phyloP scores from a whole-genome alignment of 495 filamentous ascomycete genomes.

The Evernia prunastri region DNA sequence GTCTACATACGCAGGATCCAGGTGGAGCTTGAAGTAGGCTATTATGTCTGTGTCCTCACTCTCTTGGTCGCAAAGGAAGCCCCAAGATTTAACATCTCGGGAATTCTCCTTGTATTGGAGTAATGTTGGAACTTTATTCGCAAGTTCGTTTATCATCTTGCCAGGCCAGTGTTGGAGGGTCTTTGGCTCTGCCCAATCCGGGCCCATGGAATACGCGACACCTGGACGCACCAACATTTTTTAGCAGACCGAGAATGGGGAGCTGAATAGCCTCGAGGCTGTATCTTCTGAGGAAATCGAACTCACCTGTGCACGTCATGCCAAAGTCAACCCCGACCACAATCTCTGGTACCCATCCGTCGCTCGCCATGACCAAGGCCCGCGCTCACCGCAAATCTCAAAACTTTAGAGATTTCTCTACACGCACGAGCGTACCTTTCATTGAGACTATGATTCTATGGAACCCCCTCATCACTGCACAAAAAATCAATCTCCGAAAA shows the following conservation, averaged over 20 bases:
- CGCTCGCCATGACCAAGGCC: slow-evolving; percentile 5
- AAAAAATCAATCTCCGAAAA: neutral
- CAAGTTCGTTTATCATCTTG: slow-evolving; percentile 43
- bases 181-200: slow-evolving; percentile 43
- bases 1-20: slow-evolving; percentile 41
- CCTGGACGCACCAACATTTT: slow-evolving; percentile 29
- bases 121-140: slow-evolving; percentile 55
- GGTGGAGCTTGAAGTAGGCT: slow-evolving; percentile 58
- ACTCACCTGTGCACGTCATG: slow-evolving; percentile 55
- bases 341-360: slow-evolving; percentile 41
- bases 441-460: neutral
- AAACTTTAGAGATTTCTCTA: neutral
- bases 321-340: slow-evolving; percentile 56
- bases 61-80: slow-evolving; percentile 49
- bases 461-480: neutral
- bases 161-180: slow-evolving; percentile 58
- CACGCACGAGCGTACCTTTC: too few relatives aligned
- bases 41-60: slow-evolving; percentile 34
- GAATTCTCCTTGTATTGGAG: slow-evolving; percentile 45
- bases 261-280: too few relatives aligned
- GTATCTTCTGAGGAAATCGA: too few relatives aligned
- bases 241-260: slow-evolving; percentile 8
- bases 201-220: slow-evolving; percentile 47
- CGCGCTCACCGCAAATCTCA: neutral
- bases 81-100: slow-evolving; percentile 45